These are phyloP conservation scores for Melanogaster broomeanus DNA, from an alignment of 768 basidiomycete genomes.

Conservation along the genomic window DNA sequence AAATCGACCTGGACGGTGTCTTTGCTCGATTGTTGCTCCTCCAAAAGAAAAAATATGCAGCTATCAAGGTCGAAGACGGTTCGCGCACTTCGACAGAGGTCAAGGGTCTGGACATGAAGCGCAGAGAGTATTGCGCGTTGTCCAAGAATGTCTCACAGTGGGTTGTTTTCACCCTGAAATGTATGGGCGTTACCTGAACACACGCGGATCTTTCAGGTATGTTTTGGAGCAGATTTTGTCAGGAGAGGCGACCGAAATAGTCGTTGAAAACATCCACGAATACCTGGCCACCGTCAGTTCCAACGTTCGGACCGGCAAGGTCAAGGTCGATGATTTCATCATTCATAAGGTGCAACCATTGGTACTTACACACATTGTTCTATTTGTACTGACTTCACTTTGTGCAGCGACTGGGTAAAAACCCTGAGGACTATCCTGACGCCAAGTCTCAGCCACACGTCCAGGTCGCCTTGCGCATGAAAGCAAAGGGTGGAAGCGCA, in stretches of 20 bases:
- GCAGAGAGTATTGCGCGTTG: conserved; percentile 89
- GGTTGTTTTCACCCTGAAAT: conserved; percentile 30
- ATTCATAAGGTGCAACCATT: conserved; percentile 76
- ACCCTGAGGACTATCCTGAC: conserved; percentile 96
- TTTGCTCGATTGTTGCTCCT: conserved; percentile 91
- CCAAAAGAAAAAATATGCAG: conserved; percentile 99
- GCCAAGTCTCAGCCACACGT: conserved; percentile 95
- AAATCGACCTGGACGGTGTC: conserved; percentile 94
- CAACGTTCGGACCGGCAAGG: conserved; percentile 73
- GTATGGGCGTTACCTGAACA: not conserved
- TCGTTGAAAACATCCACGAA: conserved; percentile 91
- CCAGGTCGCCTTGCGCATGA: conserved; percentile 91
- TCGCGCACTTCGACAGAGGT: conserved; percentile 79
- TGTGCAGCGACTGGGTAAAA: conserved; percentile 91
- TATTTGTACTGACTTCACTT: not conserved
- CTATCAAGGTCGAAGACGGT: conserved; percentile 89
- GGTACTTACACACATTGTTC: not conserved
- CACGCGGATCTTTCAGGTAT: conserved; percentile 53
- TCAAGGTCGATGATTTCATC: conserved; percentile 92
- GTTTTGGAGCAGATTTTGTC: conserved; percentile 90
- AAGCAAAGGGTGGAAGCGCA: conserved; percentile 77
- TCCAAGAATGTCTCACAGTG: conserved; percentile 94
- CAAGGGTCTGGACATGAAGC: conserved; percentile 99
- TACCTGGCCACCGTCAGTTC: conserved; percentile 78
- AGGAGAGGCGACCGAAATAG: conserved; percentile 85